Base-by-base conservation (phyloP, 2,329 filamentous ascomycete genomes). In the Triangularia setosa region DNA sequence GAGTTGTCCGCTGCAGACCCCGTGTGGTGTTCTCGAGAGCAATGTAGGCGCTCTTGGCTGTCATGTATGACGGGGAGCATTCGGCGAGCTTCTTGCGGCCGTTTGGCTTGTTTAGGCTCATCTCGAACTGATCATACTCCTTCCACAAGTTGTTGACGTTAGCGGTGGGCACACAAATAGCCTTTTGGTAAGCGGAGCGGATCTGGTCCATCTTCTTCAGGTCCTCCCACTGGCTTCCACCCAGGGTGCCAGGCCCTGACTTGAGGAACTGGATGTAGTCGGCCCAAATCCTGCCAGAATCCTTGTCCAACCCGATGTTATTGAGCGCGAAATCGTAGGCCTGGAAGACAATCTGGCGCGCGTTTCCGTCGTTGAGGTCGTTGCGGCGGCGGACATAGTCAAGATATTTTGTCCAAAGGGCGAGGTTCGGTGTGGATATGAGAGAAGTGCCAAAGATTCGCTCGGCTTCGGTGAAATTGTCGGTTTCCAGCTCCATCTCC, bases 171-270 rank as follows among this genome's bases (percentile, higher is more conserved):
- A 97, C 87, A 69, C 87, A 89, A 64, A 97, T 91, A 14, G 94
- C 94, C 61, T 90, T 90, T 72, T 97, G 93, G 75, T 97, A 99
- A 0, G 92, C 91, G 75, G 96, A 96, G 65, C 95, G 89, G 60
- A 99, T 79, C 70, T 91, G 83, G 72, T 99, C 95, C 90, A 97
- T 96, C 82, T 99, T 99, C 75, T 98, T 95, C 78, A 94, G 91
- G 74, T 98, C 95, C 77, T 98, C 93, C 96, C 95, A 99, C 64
- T 87, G 89, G 64, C 84, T 89, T 53, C 94, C 95, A 25, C 93
- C 94, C 64, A 95, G 86, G 64, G 87, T 87, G 5, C 95, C 95
- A 1, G 95, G 95, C 0, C 90, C 92, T 44, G 87, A 91, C 74
- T 93, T 93, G 76, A 98, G 87, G 74, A 99, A 97, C 69, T 95